A percentile compares a stretch with the other conserved stretches of the same genome.
Conservation (phyloP, 176 grass and related monocot genomes). For the Avena atlantica region DNA sequence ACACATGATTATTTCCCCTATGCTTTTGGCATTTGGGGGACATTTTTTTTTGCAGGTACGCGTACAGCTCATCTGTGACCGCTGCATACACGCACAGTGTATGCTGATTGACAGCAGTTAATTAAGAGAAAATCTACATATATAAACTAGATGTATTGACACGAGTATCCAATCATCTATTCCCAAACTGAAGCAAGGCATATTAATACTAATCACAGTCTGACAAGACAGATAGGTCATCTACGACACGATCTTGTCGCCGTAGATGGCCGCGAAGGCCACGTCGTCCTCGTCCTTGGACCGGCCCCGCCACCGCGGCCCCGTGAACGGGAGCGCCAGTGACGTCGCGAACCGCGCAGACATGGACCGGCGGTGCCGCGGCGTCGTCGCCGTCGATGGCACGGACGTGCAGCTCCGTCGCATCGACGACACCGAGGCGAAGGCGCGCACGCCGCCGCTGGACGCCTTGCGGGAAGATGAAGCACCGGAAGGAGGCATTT, state of each 20-base stretch:
- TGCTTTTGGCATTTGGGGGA: too few relatives aligned
- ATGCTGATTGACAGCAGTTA: too few relatives aligned
- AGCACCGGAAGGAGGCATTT: background rate
- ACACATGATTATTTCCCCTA: too few relatives aligned
- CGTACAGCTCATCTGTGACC: too few relatives aligned
- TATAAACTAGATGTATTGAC: too few relatives aligned
- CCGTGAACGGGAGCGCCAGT: constrained; percentile 34
- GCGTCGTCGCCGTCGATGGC: background rate
- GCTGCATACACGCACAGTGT: too few relatives aligned
- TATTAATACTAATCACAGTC: background rate
- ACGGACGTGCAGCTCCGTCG: background rate
- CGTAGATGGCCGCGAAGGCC: constrained; percentile 36
- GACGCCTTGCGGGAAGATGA: background rate
- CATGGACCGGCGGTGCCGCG: constrained; percentile 46
- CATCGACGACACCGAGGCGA: background rate
- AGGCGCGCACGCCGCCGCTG: background rate
- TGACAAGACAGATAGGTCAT: background rate
- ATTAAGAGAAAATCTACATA: too few relatives aligned
- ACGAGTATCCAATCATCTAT: background rate
- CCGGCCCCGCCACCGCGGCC: constrained; percentile 25
- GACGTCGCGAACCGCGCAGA: constrained; percentile 51
- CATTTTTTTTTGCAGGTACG: too few relatives aligned
- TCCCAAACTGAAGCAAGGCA: background rate
- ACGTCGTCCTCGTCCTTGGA: constrained; percentile 35
- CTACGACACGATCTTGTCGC: constrained; percentile 8